Conservation (phyloP, 2,329 filamentous ascomycete genomes). For the Acrocalymma vagum region DNA sequence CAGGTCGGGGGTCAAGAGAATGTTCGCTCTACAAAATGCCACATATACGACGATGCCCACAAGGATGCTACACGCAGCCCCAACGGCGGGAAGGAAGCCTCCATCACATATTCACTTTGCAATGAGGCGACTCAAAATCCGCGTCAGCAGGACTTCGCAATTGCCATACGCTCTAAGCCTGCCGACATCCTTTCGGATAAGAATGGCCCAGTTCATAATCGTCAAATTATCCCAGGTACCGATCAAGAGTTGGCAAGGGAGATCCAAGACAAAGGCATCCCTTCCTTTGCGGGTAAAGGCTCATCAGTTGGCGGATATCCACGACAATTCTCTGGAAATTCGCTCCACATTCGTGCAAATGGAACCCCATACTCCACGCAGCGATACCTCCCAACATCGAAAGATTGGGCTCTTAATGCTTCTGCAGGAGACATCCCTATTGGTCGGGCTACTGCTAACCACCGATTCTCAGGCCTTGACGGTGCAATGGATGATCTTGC, state of each 20-base stretch:
- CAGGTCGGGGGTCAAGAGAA: conserved; percentile 33
- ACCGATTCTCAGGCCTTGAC: conserved; percentile 44
- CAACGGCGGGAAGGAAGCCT: conserved; percentile 16
- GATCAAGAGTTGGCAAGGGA: conserved; percentile 22
- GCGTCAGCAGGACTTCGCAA: conserved; percentile 21
- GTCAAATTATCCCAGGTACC: conserved; percentile 9
- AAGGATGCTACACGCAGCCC: conserved; percentile 24
- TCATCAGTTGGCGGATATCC: conserved; percentile 16
- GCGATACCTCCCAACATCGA: conserved; percentile 31
- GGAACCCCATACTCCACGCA: conserved; percentile 32
- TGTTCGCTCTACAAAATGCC: conserved; percentile 21
- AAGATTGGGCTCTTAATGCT: conserved; percentile 26
- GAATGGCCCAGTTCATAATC: conserved; percentile 12
- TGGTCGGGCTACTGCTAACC: conserved; percentile 29
- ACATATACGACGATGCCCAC: conserved; percentile 13
- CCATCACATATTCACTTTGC: conserved; percentile 16
- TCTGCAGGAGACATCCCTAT: conserved; percentile 12
- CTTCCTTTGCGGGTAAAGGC: conserved; percentile 15
- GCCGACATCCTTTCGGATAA: conserved; percentile 21
- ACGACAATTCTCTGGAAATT: conserved; percentile 35
- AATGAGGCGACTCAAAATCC: conserved; percentile 22
- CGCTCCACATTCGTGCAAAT: conserved; percentile 28
- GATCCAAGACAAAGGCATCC: conserved; percentile 24
- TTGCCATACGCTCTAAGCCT: conserved; percentile 19
- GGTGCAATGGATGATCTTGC: conserved; percentile 50